Evolutionary conservation across 768 basidiomycete genomes (phyloP).

Genomic region (Mycena vitilis): DNA sequence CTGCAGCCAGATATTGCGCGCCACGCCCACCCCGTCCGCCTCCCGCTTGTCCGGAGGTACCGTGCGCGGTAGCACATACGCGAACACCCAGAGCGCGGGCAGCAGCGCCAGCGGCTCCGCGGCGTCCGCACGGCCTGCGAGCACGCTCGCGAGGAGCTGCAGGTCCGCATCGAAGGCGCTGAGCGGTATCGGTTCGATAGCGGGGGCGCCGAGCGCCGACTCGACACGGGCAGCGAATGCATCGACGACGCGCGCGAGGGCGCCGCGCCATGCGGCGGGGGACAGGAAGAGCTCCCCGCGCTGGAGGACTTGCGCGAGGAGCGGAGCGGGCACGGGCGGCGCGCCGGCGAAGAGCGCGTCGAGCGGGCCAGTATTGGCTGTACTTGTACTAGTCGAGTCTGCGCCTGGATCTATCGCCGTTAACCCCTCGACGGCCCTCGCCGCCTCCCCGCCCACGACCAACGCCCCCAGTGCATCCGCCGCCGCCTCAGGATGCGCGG

Average conservation of each 20-base stretch:
- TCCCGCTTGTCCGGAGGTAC: constrained; percentile 38
- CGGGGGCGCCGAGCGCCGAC: constrained; percentile 1
- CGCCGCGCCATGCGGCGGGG: constrained; percentile 8
- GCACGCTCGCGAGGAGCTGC: constrained; percentile 51
- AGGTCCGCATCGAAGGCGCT: constrained; percentile 23
- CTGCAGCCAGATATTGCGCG: constrained; percentile 50
- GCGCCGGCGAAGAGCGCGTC: constrained; percentile 28
- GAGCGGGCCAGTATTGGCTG: constrained; percentile 12
- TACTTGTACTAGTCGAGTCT: background rate
- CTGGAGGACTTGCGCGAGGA: constrained; percentile 29
- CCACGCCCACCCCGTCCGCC: constrained; percentile 40
- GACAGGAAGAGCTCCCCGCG: constrained; percentile 29
- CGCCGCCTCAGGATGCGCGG: constrained; percentile 46
- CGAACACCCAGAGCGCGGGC: constrained; percentile 60
- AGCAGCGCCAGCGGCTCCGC: constrained; percentile 43
- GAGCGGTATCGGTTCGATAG: background rate
- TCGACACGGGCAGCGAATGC: constrained; percentile 29
- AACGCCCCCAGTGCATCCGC: constrained; percentile 58
- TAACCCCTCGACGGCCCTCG: constrained; percentile 11
- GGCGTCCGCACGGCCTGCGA: constrained; percentile 42
- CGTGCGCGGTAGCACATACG: constrained; percentile 57
- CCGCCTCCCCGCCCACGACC: constrained; percentile 39
- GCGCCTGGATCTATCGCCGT: constrained; percentile 3
- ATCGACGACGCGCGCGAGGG: constrained; percentile 18
- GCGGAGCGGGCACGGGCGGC: background rate